A percentile compares a stretch with the other conserved stretches of the same genome.
phyloP scores from a whole-genome alignment of 306 rosid species.

The Vigna angularis region DNA sequence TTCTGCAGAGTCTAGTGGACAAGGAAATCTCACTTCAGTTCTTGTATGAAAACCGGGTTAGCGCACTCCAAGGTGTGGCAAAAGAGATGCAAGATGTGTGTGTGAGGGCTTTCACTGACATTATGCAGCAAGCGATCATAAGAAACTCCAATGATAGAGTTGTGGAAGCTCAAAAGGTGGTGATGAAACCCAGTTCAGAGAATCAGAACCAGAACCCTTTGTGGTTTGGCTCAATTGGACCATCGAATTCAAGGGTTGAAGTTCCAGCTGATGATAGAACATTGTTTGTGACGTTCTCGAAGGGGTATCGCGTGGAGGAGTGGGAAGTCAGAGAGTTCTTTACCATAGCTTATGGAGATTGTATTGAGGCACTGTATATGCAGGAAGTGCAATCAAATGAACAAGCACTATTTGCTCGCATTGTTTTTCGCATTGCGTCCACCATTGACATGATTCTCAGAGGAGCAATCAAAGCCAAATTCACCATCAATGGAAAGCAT shows the following conservation, averaged over 20 bases:
- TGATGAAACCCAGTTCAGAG: neutral
- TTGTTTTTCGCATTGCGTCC: conserved; percentile 51
- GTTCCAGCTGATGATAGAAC: conserved; percentile 59
- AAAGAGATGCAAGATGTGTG: conserved; percentile 49
- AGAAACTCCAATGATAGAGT: conserved; percentile 15
- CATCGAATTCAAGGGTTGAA: neutral
- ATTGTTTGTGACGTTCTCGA: conserved; percentile 78
- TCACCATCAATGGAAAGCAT: conserved; percentile 76
- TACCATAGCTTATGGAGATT: conserved; percentile 50
- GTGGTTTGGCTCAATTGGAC: conserved; percentile 40
- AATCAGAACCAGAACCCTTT: neutral
- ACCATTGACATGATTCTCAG: conserved; percentile 57
- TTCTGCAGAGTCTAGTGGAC: conserved; percentile 57
- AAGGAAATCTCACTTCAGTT: conserved; percentile 49
- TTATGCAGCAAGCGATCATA: conserved; percentile 45
- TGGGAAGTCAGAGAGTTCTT: conserved; percentile 68
- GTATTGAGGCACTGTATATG: conserved; percentile 67
- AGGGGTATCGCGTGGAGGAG: conserved; percentile 68
- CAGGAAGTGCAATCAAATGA: conserved; percentile 56
- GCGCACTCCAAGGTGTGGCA: conserved; percentile 44
- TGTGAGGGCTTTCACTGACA: conserved; percentile 55
- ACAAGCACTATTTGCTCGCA: conserved; percentile 69
- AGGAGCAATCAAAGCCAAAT: conserved; percentile 60
- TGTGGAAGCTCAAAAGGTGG: conserved; percentile 30
- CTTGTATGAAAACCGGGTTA: conserved; percentile 32